Conservation (phyloP, 805 yeast species). For the Clavispora phyllophila region DNA sequence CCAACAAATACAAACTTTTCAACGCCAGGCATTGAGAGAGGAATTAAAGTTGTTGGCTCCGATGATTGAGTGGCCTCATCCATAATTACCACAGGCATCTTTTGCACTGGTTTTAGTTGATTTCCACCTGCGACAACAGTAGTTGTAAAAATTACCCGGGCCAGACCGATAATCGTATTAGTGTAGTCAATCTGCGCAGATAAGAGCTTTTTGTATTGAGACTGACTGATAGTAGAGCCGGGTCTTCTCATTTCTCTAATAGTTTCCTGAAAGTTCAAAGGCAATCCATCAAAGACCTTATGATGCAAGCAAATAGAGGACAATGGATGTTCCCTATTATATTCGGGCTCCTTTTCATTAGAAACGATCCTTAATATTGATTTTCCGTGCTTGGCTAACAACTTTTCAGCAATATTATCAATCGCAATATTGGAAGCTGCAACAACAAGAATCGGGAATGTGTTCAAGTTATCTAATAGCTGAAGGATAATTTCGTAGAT, state of each 20-base stretch:
- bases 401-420: constrained; percentile 70
- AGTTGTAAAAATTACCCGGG: constrained; percentile 60
- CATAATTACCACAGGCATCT: constrained; percentile 65
- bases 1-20: constrained; percentile 68
- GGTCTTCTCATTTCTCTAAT: constrained; percentile 37
- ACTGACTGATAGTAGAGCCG: constrained; percentile 18
- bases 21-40: constrained; percentile 61
- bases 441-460: constrained; percentile 63
- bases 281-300: constrained; percentile 47
- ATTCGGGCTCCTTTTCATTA: constrained; percentile 56
- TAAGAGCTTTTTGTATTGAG: constrained; percentile 46
- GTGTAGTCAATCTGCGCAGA: constrained; percentile 40
- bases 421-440: constrained; percentile 76
- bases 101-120: constrained; percentile 49
- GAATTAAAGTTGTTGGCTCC: constrained; percentile 67
- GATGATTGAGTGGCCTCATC: constrained; percentile 78
- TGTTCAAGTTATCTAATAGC: constrained; percentile 47
- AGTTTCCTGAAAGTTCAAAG: constrained; percentile 40
- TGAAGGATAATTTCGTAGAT: constrained; percentile 45
- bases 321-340: constrained; percentile 51
- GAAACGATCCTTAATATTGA: constrained; percentile 57
- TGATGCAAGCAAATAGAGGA: constrained; percentile 61
- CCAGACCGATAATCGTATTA: constrained; percentile 46
- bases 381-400: constrained; percentile 45
- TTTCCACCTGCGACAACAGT: constrained; percentile 65